Evolutionary conservation across 495 filamentous ascomycete species (phyloP), one percentile per base, ranked within the genome.

Genomic region (Xylaria telfairii): DNA sequence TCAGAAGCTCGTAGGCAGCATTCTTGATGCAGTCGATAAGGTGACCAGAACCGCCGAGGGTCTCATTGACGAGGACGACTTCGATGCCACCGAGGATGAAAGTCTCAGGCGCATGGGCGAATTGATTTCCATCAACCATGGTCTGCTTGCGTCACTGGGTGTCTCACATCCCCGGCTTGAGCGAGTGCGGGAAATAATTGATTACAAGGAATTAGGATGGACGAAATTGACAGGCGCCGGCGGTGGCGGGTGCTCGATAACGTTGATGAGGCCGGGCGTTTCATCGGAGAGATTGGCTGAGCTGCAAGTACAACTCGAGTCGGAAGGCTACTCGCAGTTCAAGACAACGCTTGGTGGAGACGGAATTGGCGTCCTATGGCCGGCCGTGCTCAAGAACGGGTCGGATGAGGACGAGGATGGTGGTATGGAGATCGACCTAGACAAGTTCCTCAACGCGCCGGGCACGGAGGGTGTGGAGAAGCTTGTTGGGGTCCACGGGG

Each of bases 221-320:
- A 96, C 96, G 6, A 99, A 99, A 77, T 87, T 99, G 59, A 99
- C 96, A 1, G 96, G 96, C 67, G 96, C 95, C 7, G 96, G 96
- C 15, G 96, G 95, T 5, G 96, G 96, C 47, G 96, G 96, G 1
- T 97, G 96, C 79, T 94, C 94, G 1, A 98, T 99, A 74, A 96
- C 95, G 4, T 81, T 99, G 6, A 83, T 98, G 47, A 92, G 90
- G 68, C 93, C 94, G 0, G 79, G 72, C 21, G 79, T 85, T 7
- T 69, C 83, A 1, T 49, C 71, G 39, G 83, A 88, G 56, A 87
- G 81, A 67, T 72, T 93, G 59, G 76, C 84, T 28, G 79, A 84
- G 3, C 84, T 99, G 26, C 88, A 95, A 75, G 67, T 78, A 6
- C 87, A 90, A 71, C 85, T 99, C 7, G 86, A 90, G 3, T 79